Base-by-base conservation (phyloP, 768 basidiomycete genomes). In the Lactifluus piperatus region DNA sequence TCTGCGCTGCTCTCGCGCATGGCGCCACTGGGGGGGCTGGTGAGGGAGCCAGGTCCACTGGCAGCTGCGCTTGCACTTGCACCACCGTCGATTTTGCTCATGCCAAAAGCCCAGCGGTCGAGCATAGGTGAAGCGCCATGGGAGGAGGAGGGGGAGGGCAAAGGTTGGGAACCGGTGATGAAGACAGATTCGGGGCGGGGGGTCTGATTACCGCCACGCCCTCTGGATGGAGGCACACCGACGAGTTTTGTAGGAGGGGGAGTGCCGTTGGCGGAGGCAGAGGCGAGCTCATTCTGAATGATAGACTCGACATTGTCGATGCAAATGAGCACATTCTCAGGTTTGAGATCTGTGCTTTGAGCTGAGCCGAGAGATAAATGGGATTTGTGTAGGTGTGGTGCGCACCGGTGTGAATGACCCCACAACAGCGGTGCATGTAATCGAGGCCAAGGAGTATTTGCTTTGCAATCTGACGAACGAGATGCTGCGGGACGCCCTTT, bases 401-500 rank as follows among this genome's bases (percentile, higher is more conserved):
- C 80, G 49, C 53, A 83, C 86, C 87, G 43, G 95, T 98, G 70
- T 98, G 95, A 56, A 97, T 97, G 67, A 99, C 91, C 41, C 93
- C 91, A 70, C 97, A 99, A 71, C 90, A 91, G 48, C 91, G 82
- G 68, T 99, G 97, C 83, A 99, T 93, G 76, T 98, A 99, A 70
- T 98, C 95, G 50, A 99, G 76, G 6, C 97, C 97, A 24, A 97
- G 81, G 4, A 98, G 77, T 24, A 98, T 84, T 71, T 98, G 97
- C 71, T 97, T 97, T 27, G 94, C 92, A 66, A 98, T 97, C 73
- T 98, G 97, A 68, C 86, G 88, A 64, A 95, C 92, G 64, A 98
- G 75, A 51, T 78, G 85, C 79, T 92, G 90, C 14, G 95, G 94
- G 1, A 98, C 94, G 64, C 95, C 95, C 67, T 95, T 94, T 75